A percentile compares a stretch with the other conserved stretches of the same genome.
Conservation (phyloP, 2,329 filamentous ascomycete species). For the Aspergillus felis region DNA sequence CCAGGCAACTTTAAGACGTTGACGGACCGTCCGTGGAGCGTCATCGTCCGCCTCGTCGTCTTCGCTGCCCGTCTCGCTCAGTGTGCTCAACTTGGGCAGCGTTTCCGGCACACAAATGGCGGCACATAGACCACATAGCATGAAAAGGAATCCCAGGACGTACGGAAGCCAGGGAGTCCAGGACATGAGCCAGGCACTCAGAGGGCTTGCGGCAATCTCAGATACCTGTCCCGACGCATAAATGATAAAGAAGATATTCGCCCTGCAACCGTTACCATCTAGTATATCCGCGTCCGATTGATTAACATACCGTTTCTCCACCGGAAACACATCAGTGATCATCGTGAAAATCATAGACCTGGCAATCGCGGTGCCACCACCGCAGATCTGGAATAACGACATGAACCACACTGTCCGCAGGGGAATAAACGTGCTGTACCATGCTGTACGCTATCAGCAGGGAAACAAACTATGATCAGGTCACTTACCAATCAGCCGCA, state of each 20-base stretch:
- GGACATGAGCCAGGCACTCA: slow-evolving; percentile 12
- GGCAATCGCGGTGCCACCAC: slow-evolving; percentile 8
- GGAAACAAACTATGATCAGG: not conserved
- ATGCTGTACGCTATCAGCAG: not conserved
- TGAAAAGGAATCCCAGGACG: slow-evolving; percentile 3
- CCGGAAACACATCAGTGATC: slow-evolving; percentile 10
- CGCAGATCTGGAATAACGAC: slow-evolving; percentile 11
- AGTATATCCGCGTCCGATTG: not conserved
- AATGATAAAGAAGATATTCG: slow-evolving; percentile 7
- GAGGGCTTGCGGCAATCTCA: slow-evolving; percentile 7
- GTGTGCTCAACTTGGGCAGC: not conserved
- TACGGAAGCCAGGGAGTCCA: slow-evolving; percentile 7
- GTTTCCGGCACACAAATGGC: slow-evolving; percentile 9
- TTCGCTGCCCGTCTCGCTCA: not conserved
- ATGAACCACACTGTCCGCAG: slow-evolving; percentile 10
- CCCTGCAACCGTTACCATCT: not conserved
- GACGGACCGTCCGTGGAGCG: not conserved
- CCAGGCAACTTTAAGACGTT: not conserved
- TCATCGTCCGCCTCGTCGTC: not conserved
- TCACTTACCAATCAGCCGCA: slow-evolving; percentile 9
- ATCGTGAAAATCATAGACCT: slow-evolving; percentile 7
- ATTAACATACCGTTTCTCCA: slow-evolving; percentile 3
- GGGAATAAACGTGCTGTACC: slow-evolving; percentile 7
- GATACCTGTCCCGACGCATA: slow-evolving; percentile 1
- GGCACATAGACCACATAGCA: slow-evolving; percentile 2